Percentiles rank a stretch among this genome's conserved stretches.
These are phyloP conservation scores for Penicillium ochrochloron DNA, from an alignment of 495 filamentous ascomycete genomes.

Conservation along the genomic window DNA sequence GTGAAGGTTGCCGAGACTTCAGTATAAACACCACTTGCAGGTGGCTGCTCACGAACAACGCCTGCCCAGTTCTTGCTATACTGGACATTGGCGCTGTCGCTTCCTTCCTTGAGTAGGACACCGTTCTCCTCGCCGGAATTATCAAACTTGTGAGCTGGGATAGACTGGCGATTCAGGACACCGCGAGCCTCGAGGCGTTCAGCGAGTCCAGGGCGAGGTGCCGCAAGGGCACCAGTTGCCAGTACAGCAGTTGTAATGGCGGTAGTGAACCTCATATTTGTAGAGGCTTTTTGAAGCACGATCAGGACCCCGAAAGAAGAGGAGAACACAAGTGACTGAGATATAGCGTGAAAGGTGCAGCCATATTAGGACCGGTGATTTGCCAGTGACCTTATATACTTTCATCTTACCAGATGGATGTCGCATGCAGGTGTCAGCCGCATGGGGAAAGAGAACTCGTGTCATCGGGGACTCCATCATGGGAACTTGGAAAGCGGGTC, in stretches of 20 bases:
- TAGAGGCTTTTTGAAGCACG: not conserved
- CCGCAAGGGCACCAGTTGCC: slow-evolving; percentile 34
- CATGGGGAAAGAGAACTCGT: slow-evolving; percentile 30
- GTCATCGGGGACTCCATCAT: slow-evolving; percentile 9
- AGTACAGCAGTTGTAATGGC: slow-evolving; percentile 31
- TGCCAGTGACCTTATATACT: slow-evolving; percentile 22
- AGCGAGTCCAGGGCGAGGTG: slow-evolving; percentile 31
- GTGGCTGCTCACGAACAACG: slow-evolving; percentile 52
- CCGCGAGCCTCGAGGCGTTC: slow-evolving; percentile 38
- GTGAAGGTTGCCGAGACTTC: slow-evolving; percentile 59
- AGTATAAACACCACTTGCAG: slow-evolving; percentile 51
- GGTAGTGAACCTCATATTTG: slow-evolving; percentile 37
- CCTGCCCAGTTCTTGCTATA: slow-evolving; percentile 68
- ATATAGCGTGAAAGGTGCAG: not conserved
- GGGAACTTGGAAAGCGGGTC: slow-evolving; percentile 11
- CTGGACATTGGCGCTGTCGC: slow-evolving; percentile 32
- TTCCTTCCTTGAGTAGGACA: slow-evolving; percentile 24
- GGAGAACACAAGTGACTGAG: not conserved
- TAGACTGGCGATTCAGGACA: slow-evolving; percentile 30
- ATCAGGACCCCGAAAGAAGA: not conserved
- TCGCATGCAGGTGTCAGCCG: slow-evolving; percentile 33
- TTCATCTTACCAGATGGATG: not conserved
- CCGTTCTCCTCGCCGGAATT: slow-evolving; percentile 20
- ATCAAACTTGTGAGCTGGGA: slow-evolving; percentile 22
- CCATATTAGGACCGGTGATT: not conserved